Evolutionary conservation across 371 early-diverging fungal species (phyloP).

Genomic region (Chytridiales sp.): DNA sequence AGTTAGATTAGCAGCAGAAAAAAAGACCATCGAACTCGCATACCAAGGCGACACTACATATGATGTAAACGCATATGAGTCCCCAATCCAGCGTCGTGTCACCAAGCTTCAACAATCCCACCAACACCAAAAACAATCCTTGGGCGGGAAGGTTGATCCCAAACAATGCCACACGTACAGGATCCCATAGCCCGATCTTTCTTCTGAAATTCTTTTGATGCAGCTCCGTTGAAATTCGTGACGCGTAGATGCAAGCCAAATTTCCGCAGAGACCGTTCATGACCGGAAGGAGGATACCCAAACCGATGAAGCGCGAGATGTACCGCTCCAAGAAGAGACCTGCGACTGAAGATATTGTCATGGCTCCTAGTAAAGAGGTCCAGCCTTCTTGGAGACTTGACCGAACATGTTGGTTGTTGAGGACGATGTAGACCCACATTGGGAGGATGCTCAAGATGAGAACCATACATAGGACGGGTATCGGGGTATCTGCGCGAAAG

Average conservation of each 20-base stretch:
- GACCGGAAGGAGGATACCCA: slow-evolving; percentile 74
- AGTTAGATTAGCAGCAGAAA: background rate
- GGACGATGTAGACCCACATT: slow-evolving; percentile 52
- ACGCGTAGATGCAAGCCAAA: slow-evolving; percentile 78
- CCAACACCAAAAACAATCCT: slow-evolving; percentile 60
- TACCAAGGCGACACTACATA: slow-evolving; percentile 45
- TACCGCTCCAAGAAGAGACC: slow-evolving; percentile 75
- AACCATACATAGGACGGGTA: slow-evolving; percentile 39
- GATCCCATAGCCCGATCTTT: slow-evolving; percentile 51
- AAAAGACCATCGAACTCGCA: background rate
- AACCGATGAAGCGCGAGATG: slow-evolving; percentile 69
- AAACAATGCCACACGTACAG: slow-evolving; percentile 60
- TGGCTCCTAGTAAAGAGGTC: slow-evolving; percentile 72
- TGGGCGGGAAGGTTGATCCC: slow-evolving; percentile 74
- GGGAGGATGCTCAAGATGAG: slow-evolving; percentile 52
- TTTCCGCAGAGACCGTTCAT: slow-evolving; percentile 76
- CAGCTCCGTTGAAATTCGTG: slow-evolving; percentile 74
- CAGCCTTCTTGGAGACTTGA: slow-evolving; percentile 70
- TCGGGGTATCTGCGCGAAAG: slow-evolving; percentile 15
- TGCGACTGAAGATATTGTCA: slow-evolving; percentile 76
- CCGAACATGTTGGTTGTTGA: slow-evolving; percentile 52
- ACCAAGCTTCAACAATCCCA: slow-evolving; percentile 59
- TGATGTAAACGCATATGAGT: slow-evolving; percentile 44
- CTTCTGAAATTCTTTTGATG: slow-evolving; percentile 50
- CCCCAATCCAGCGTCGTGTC: slow-evolving; percentile 23